phyloP scores from a whole-genome alignment of 768 basidiomycete species.

The Suillus paluster region DNA sequence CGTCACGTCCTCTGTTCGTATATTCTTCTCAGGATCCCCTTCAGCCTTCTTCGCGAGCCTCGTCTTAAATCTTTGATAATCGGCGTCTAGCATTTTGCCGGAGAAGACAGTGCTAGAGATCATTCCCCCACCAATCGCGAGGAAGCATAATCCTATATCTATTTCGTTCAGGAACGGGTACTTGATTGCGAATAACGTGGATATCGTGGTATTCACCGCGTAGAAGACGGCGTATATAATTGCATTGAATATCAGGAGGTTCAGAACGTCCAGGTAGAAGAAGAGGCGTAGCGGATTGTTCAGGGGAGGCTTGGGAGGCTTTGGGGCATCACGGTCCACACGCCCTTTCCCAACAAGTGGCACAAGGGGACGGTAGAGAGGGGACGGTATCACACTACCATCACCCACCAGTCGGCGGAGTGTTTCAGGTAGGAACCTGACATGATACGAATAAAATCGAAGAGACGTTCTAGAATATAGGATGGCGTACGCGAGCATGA shows the following conservation, averaged over 20 bases:
- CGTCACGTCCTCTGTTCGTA: slow-evolving; percentile 23
- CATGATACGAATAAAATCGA: slow-evolving; percentile 29
- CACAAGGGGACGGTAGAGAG: slow-evolving; percentile 32
- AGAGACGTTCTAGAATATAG: slow-evolving; percentile 26
- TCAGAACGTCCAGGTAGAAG: slow-evolving; percentile 41
- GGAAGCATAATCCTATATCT: slow-evolving; percentile 75
- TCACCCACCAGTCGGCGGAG: slow-evolving; percentile 29
- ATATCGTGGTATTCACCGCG: slow-evolving; percentile 46
- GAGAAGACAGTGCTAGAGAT: slow-evolving; percentile 58
- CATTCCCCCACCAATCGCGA: slow-evolving; percentile 77
- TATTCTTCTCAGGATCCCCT: slow-evolving; percentile 25
- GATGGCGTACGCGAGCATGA: slow-evolving; percentile 49
- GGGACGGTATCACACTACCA: slow-evolving; percentile 32
- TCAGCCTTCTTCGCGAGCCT: slow-evolving; percentile 16
- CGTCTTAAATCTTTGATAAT: slow-evolving; percentile 53
- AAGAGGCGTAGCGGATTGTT: slow-evolving; percentile 44
- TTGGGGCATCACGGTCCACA: slow-evolving; percentile 6
- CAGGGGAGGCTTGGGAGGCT: slow-evolving; percentile 27
- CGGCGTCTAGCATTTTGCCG: slow-evolving; percentile 68
- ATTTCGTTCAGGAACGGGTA: slow-evolving; percentile 56
- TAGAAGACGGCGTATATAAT: slow-evolving; percentile 58
- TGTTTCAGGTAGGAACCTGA: slow-evolving; percentile 31
- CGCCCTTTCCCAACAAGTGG: slow-evolving; percentile 29
- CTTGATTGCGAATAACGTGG: slow-evolving; percentile 52
- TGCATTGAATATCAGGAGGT: slow-evolving; percentile 55